Evolutionary conservation across 192 early-diverging fungal species (phyloP).

Genomic region (Coemansia brasiliensis): DNA sequence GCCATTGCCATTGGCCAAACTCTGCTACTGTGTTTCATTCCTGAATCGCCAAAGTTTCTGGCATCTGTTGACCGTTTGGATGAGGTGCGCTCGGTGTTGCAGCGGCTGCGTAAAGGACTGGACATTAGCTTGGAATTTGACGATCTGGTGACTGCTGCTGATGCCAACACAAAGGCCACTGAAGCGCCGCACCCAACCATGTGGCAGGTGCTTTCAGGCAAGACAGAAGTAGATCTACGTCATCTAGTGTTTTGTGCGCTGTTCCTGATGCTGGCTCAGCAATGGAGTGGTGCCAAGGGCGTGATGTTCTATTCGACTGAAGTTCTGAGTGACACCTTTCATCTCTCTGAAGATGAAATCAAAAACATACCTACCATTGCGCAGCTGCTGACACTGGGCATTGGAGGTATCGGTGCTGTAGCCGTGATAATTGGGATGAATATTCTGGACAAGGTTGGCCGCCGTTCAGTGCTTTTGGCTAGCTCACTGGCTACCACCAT

Average conservation of each 20-base stretch:
- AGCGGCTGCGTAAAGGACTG: slow-evolving; percentile 54
- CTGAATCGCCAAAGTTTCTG: slow-evolving; percentile 75
- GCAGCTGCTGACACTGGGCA: slow-evolving; percentile 73
- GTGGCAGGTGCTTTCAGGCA: slow-evolving; percentile 48
- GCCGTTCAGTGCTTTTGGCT: slow-evolving; percentile 63
- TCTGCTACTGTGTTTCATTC: slow-evolving; percentile 68
- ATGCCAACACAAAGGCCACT: slow-evolving; percentile 6
- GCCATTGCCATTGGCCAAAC: slow-evolving; percentile 64
- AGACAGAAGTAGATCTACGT: slow-evolving; percentile 56
- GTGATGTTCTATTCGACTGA: slow-evolving; percentile 85
- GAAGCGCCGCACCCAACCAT: slow-evolving; percentile 34
- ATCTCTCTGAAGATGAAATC: slow-evolving; percentile 29
- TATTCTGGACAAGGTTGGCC: slow-evolving; percentile 74
- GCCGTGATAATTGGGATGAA: slow-evolving; percentile 72
- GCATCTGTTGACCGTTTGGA: slow-evolving; percentile 59
- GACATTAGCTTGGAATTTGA: slow-evolving; percentile 60
- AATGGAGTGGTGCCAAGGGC: slow-evolving; percentile 88
- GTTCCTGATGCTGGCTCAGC: slow-evolving; percentile 77
- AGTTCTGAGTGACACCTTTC: slow-evolving; percentile 63
- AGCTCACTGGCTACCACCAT: slow-evolving; percentile 64
- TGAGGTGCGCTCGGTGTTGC: slow-evolving; percentile 57
- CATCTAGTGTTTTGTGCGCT: slow-evolving; percentile 65
- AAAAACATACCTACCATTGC: slow-evolving; percentile 59
- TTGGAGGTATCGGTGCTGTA: slow-evolving; percentile 71
- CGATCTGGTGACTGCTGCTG: slow-evolving; percentile 56